phyloP scores from a whole-genome alignment of 1,139 yeast genomes.

The Magnusiomyces fungicola region DNA sequence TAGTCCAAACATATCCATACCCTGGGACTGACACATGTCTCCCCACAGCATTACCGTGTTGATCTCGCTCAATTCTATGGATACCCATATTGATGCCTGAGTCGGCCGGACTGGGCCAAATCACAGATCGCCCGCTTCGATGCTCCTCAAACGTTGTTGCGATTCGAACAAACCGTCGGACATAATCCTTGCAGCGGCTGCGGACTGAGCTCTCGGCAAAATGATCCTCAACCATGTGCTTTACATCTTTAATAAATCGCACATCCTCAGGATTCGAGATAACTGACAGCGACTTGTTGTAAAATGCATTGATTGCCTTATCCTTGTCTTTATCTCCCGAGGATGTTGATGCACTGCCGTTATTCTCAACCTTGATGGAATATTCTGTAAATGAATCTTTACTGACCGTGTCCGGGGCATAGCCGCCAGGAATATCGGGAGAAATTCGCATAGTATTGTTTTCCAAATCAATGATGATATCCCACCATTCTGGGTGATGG shows the following conservation, averaged over 20 bases:
- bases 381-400: neutral
- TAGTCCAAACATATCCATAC: constrained; percentile 31
- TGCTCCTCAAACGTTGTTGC: constrained; percentile 30
- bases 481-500: constrained; percentile 52
- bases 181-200: constrained; percentile 28
- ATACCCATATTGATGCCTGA: constrained; percentile 9
- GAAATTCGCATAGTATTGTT: constrained; percentile 38
- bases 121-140: constrained; percentile 26
- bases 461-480: constrained; percentile 52
- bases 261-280: constrained; percentile 24
- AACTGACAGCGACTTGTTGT: constrained; percentile 9
- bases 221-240: constrained; percentile 29
- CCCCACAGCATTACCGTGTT: constrained; percentile 21
- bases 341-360: neutral
- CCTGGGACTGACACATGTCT: constrained; percentile 22
- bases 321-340: constrained; percentile 9
- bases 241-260: constrained; percentile 30
- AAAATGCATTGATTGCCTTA: constrained; percentile 17
- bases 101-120: constrained; percentile 26
- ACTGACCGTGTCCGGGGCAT: neutral
- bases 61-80: neutral
- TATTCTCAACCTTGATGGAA: neutral
- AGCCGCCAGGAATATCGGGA: constrained; percentile 20
- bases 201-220: constrained; percentile 32
- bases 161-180: constrained; percentile 30